phyloP scores from a whole-genome alignment of 1,139 yeast genomes.

The Zygoascus hellenicus region DNA sequence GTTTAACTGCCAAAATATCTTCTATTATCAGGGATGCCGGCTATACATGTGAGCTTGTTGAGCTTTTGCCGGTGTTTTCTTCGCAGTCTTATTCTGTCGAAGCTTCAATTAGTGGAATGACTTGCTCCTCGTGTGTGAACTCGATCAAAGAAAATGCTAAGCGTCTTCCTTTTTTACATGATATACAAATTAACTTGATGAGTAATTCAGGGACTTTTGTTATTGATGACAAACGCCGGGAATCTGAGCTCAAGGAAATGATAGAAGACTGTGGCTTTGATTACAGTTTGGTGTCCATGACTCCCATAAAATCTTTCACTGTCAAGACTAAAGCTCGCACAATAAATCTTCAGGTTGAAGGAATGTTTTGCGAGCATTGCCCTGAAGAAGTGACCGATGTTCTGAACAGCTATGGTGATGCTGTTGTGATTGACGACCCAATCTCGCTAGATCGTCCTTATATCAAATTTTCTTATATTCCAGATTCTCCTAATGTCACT shows the following conservation, averaged over 20 bases:
- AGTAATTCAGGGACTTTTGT: slow-evolving; percentile 58
- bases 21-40: slow-evolving; percentile 49
- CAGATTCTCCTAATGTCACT: slow-evolving; percentile 46
- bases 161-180: slow-evolving; percentile 49
- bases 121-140: slow-evolving; percentile 66
- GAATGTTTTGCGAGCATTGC: slow-evolving; percentile 68
- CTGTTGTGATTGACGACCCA: slow-evolving; percentile 49
- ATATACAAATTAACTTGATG: slow-evolving; percentile 50
- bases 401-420: slow-evolving; percentile 50
- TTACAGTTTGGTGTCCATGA: slow-evolving; percentile 35
- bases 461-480: slow-evolving; percentile 59
- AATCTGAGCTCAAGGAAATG: slow-evolving; percentile 41
- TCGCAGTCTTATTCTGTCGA: slow-evolving; percentile 39
- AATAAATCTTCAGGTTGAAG: slow-evolving; percentile 52
- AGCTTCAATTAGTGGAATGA: slow-evolving; percentile 67
- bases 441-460: slow-evolving; percentile 51
- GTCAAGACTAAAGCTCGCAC: slow-evolving; percentile 41
- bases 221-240: slow-evolving; percentile 31
- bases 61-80: slow-evolving; percentile 50
- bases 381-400: slow-evolving; percentile 52
- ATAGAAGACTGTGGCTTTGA: slow-evolving; percentile 67
- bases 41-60: slow-evolving; percentile 51
- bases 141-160: slow-evolving; percentile 48
- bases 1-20: slow-evolving; percentile 45
- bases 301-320: slow-evolving; percentile 18